These are phyloP conservation scores for Paramyrothecium sp. DNA, from an alignment of 2,329 filamentous ascomycete genomes.

Conservation along the genomic window DNA sequence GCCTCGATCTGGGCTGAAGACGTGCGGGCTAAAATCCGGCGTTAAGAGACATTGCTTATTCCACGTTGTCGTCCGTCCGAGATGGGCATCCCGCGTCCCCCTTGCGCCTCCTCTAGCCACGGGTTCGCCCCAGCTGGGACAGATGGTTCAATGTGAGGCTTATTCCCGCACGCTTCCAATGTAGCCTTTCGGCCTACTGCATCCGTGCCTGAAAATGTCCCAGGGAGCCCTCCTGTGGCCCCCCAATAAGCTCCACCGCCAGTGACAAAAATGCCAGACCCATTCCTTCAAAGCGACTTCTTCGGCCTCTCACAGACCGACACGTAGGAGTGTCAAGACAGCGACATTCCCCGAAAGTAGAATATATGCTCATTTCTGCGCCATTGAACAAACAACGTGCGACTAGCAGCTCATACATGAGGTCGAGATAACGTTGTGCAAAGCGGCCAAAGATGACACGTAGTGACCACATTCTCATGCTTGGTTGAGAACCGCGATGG, in stretches of 20 bases:
- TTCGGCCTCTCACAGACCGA: slow-evolving; percentile 29
- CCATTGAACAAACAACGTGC: not conserved
- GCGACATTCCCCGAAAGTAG: not conserved
- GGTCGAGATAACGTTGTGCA: too few species aligned
- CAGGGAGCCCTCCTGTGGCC: slow-evolving; percentile 5
- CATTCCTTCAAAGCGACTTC: slow-evolving; percentile 9
- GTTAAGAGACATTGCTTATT: too few species aligned
- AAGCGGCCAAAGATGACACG: too few species aligned
- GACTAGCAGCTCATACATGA: slow-evolving; percentile 4
- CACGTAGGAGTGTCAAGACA: slow-evolving; percentile 14
- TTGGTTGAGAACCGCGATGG: not conserved
- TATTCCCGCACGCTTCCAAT: too few species aligned
- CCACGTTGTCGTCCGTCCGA: too few species aligned
- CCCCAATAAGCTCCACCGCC: slow-evolving; percentile 3
- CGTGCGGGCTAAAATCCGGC: too few species aligned
- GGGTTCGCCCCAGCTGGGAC: too few species aligned
- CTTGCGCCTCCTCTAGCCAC: too few species aligned
- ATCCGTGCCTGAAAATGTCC: not conserved
- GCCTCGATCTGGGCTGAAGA: too few species aligned
- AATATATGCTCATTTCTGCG: too few species aligned
- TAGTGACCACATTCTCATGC: not conserved
- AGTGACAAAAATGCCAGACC: slow-evolving; percentile 11
- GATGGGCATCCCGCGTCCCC: too few species aligned
- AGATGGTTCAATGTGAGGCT: too few species aligned
- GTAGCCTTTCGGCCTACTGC: not conserved